Conservation (phyloP, 257 asterid genomes). For the Voacanga thouarsii region DNA sequence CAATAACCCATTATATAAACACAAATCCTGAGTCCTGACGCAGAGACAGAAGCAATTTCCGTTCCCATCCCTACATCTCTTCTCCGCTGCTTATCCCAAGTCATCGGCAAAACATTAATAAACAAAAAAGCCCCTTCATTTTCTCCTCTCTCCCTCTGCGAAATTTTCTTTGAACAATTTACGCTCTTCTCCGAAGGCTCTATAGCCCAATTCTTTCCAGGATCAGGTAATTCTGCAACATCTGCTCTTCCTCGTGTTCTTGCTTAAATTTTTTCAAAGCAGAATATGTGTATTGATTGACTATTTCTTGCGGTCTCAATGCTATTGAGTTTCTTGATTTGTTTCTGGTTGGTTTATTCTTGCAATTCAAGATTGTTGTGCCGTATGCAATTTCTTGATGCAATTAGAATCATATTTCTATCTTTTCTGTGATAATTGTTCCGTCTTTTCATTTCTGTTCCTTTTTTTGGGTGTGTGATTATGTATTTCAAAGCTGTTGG, state of each 20-base stretch:
- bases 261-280: background rate
- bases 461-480: background rate
- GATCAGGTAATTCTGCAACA: slow-evolving; percentile 40
- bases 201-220: slow-evolving; percentile 8
- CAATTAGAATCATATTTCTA: background rate
- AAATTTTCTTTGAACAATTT: background rate
- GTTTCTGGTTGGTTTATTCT: background rate
- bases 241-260: background rate
- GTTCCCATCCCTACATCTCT: background rate
- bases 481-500: background rate
- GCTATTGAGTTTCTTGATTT: background rate
- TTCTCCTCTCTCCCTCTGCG: slow-evolving; percentile 7
- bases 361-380: background rate
- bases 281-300: background rate
- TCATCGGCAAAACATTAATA: background rate
- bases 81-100: background rate
- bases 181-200: slow-evolving; percentile 8
- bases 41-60: background rate
- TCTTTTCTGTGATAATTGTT: background rate
- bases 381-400: background rate
- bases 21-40: background rate
- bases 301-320: background rate
- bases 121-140: background rate
- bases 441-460: background rate
- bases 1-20: background rate